A percentile compares a stretch with the other conserved stretches of the same genome.
phyloP scores from a whole-genome alignment of 495 filamentous ascomycete genomes.

The Neurospora sp. region DNA sequence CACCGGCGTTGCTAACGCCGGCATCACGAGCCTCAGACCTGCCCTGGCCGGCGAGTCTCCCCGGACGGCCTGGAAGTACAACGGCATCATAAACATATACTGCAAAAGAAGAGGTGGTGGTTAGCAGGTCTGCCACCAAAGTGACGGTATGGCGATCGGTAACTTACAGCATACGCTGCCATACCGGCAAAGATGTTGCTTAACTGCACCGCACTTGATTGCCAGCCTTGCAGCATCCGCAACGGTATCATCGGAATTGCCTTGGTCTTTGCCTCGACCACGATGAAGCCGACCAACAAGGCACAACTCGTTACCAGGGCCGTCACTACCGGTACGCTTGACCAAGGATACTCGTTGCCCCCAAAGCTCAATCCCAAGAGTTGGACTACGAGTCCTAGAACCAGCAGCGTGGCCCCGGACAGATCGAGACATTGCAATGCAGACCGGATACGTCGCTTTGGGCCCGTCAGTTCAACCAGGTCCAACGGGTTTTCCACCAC shows the following conservation, averaged over 20 bases:
- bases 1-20: too few species aligned
- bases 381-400: slow-evolving; percentile 45
- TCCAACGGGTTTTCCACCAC: slow-evolving; percentile 36
- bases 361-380: slow-evolving; percentile 50
- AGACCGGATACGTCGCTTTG: slow-evolving; percentile 18
- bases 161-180: slow-evolving; percentile 24
- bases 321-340: slow-evolving; percentile 37
- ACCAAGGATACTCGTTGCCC: slow-evolving; percentile 53
- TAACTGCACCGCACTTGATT: slow-evolving; percentile 44
- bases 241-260: slow-evolving; percentile 54
- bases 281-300: slow-evolving; percentile 40
- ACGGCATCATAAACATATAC: too few species aligned
- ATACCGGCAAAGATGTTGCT: slow-evolving; percentile 53
- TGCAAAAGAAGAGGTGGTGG: too few species aligned
- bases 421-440: slow-evolving; percentile 49
- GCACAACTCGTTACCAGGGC: slow-evolving; percentile 40
- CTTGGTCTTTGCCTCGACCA: slow-evolving; percentile 47
- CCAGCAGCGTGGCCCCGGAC: slow-evolving; percentile 41
- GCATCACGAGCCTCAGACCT: too few species aligned
- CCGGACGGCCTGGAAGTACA: too few species aligned
- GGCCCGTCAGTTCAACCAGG: slow-evolving; percentile 5
- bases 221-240: slow-evolving; percentile 43
- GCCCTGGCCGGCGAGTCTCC: too few species aligned
- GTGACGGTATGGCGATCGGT: too few species aligned
- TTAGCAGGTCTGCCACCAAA: too few species aligned